Evolutionary conservation across 139 green algal species (phyloP), one percentile per base, ranked within the genome.

Genomic region (Picochlorum costavermella): DNA sequence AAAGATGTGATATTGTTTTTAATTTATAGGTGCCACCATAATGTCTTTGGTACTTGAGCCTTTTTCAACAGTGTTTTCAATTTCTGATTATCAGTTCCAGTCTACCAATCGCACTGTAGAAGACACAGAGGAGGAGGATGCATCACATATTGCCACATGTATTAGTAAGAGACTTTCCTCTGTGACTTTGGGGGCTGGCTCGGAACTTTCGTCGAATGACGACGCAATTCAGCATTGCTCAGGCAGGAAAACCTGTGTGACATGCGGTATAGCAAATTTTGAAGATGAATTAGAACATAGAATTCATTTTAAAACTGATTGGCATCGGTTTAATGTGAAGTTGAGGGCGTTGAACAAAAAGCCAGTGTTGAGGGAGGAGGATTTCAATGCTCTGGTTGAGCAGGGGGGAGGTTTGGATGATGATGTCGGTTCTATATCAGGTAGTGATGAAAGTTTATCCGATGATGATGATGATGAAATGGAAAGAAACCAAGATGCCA

Each of bases 281-380:
- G 56, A 45, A 1, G 71, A 63, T 2, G 45, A 68, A 0, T 56
- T 76, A 23, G 84, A 94, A 68, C 85, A 92, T 70, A 74, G 90
- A 0, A 68, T 71, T 29, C 90, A 97, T 68, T 96, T 94, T 69
- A 84, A 83, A 25, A 84, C 77, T 0, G 90, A 97, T 69, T 97
- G 89, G 91, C 90, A 97, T 67, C 71, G 86, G 50, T 72, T 73
- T 65, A 97, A 96, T 49, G 69, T 94, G 13, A 90, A 89, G 76
- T 76, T 84, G 46, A 53, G 1, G 77, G 84, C 3, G 30, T 83
- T 4, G 63, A 68, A 5, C 79, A 80, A 30, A 40, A 56, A 65
- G 61, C n/a, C 12, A 45, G 50, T 1, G 72, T 67, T 23, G 37
- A 26, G 29, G 62, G 64, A 36, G 25, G 8, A 59, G 5, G 28